phyloP scores from a whole-genome alignment of 148 eudicot genomes.

The Silene latifolia region DNA sequence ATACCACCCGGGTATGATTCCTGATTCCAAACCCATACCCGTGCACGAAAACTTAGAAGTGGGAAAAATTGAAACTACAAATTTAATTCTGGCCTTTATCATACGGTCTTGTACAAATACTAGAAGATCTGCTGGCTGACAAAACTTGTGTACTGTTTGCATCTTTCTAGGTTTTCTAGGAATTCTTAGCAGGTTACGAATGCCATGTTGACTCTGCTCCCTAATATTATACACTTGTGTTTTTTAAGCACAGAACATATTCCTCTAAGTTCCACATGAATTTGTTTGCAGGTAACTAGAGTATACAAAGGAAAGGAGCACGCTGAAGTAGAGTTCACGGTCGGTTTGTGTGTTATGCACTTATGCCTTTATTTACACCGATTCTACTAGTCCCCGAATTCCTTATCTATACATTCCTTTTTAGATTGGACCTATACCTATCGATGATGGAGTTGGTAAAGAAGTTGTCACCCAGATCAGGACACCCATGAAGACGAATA shows the following conservation, averaged over 20 bases:
- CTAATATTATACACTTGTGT: neutral
- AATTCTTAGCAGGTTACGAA: neutral
- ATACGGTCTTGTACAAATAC: neutral
- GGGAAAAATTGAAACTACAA: neutral
- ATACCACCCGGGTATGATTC: too few relatives aligned
- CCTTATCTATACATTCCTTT: constrained; percentile 19
- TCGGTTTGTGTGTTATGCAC: constrained; percentile 30
- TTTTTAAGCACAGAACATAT: neutral
- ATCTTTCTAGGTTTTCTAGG: neutral
- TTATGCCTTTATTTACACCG: constrained; percentile 12
- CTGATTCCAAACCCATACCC: too few relatives aligned
- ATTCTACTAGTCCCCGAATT: constrained; percentile 5
- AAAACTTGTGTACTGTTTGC: neutral
- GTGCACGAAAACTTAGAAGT: neutral
- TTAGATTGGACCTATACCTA: constrained; percentile 77
- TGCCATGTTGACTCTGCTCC: neutral
- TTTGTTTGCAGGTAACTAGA: constrained; percentile 57
- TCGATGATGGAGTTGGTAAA: constrained; percentile 64
- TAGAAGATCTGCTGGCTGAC: neutral
- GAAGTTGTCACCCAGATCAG: constrained; percentile 54
- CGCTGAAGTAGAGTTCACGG: constrained; percentile 70
- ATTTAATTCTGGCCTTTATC: neutral
- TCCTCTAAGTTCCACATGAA: neutral
- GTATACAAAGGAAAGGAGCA: constrained; percentile 71
- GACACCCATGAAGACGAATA: constrained; percentile 54